Conservation (phyloP, 2,329 filamentous ascomycete species). For the Geoglossum cookeanum region DNA sequence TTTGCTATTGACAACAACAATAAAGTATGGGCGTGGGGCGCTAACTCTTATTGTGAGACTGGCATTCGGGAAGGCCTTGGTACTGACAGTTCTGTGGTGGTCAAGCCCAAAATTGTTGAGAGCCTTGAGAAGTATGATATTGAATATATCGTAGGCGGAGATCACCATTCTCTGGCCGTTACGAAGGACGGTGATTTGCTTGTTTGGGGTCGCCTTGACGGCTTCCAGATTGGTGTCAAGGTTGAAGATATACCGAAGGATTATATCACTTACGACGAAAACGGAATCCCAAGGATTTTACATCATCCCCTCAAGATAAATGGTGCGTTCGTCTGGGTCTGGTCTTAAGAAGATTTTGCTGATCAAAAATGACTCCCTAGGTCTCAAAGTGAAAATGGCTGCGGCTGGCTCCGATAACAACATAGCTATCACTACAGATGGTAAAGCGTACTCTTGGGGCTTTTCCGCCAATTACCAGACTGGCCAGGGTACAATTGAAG, state of each 20-base stretch:
- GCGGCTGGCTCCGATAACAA: constrained; percentile 53
- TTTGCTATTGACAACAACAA: constrained; percentile 54
- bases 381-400: constrained; percentile 35
- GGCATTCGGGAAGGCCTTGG: constrained; percentile 44
- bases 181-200: constrained; percentile 37
- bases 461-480: constrained; percentile 69
- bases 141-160: constrained; percentile 47
- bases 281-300: constrained; percentile 51
- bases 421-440: constrained; percentile 48
- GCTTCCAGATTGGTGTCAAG: constrained; percentile 36
- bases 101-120: constrained; percentile 49
- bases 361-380: background rate
- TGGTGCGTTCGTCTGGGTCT: constrained; percentile 20
- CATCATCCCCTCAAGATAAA: constrained; percentile 42
- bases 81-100: constrained; percentile 50
- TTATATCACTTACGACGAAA: constrained; percentile 43
- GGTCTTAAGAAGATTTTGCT: constrained; percentile 9
- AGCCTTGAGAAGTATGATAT: constrained; percentile 46
- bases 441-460: constrained; percentile 60
- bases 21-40: constrained; percentile 61
- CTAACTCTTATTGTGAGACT: constrained; percentile 75
- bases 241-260: constrained; percentile 35
- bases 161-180: constrained; percentile 55
- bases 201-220: constrained; percentile 40
- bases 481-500: constrained; percentile 58